phyloP scores from a whole-genome alignment of 768 basidiomycete species.

The Leccinum arenicola region DNA sequence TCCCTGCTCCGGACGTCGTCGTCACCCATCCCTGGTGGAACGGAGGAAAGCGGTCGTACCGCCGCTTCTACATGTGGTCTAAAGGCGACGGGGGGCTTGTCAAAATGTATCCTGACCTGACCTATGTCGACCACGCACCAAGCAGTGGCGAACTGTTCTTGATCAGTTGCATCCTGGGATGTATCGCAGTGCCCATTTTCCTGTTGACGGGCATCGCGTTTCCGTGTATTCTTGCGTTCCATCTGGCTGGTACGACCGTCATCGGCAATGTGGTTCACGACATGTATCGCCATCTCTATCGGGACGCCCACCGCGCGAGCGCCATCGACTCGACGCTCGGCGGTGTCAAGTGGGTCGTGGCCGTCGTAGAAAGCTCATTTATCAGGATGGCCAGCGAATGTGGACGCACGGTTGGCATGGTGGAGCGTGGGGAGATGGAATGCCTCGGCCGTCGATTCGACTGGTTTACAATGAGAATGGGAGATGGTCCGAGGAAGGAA shows the following conservation, averaged over 20 bases:
- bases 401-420: slow-evolving; percentile 44
- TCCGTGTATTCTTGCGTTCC: slow-evolving; percentile 17
- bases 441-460: slow-evolving; percentile 47
- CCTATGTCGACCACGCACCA: slow-evolving; percentile 44
- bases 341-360: slow-evolving; percentile 38
- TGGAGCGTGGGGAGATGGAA: slow-evolving; percentile 41
- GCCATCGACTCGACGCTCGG: slow-evolving; percentile 34
- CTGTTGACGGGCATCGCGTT: slow-evolving; percentile 13
- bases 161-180: slow-evolving; percentile 17
- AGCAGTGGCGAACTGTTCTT: slow-evolving; percentile 49
- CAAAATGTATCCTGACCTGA: slow-evolving; percentile 44
- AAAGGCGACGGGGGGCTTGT: slow-evolving; percentile 54
- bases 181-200: slow-evolving; percentile 14
- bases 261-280: slow-evolving; percentile 48
- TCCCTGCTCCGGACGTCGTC: slow-evolving; percentile 45
- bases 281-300: slow-evolving; percentile 44
- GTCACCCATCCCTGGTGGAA: slow-evolving; percentile 62
- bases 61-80: slow-evolving; percentile 58
- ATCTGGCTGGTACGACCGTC: slow-evolving; percentile 30
- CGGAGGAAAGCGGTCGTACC: slow-evolving; percentile 43
- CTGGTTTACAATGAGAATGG: slow-evolving; percentile 48
- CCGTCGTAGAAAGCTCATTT: slow-evolving; percentile 47
- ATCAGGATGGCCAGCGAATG: slow-evolving; percentile 51
- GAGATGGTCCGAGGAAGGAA: slow-evolving; percentile 40
- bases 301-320: slow-evolving; percentile 36